phyloP scores from a whole-genome alignment of 495 filamentous ascomycete species.

The Trichoderma erinaceum region DNA sequence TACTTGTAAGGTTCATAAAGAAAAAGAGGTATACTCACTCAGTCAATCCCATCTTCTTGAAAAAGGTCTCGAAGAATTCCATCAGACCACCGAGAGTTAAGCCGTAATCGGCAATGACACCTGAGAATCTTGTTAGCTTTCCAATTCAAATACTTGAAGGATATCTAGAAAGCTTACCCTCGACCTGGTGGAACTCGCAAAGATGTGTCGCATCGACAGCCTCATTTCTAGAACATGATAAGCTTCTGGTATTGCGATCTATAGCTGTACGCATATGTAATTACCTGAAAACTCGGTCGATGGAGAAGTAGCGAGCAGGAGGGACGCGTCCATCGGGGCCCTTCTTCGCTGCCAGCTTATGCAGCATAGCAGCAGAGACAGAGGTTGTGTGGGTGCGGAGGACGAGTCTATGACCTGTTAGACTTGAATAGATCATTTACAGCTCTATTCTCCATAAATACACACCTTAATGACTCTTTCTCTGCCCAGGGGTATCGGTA shows the following conservation, averaged over 20 bases:
- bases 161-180: slow-evolving; percentile 38
- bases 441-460: neutral
- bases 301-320: slow-evolving; percentile 91
- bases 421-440: slow-evolving; percentile 17
- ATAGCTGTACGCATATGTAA: neutral
- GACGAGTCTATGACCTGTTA: slow-evolving; percentile 51
- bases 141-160: no score
- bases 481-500: slow-evolving; percentile 90
- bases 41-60: slow-evolving; percentile 87
- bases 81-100: slow-evolving; percentile 88
- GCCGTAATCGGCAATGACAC: slow-evolving; percentile 93
- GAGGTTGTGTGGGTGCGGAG: slow-evolving; percentile 96
- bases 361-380: slow-evolving; percentile 77
- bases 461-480: slow-evolving; percentile 63
- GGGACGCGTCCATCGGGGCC: slow-evolving; percentile 43
- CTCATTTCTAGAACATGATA: slow-evolving; percentile 43
- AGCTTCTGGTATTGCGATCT: neutral
- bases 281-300: slow-evolving; percentile 94
- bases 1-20: neutral
- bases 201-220: slow-evolving; percentile 94
- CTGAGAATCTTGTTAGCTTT: neutral
- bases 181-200: slow-evolving; percentile 97
- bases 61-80: slow-evolving; percentile 96
- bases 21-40: slow-evolving; percentile 26
- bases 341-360: slow-evolving; percentile 72